Conservation (phyloP, 371 early-diverging fungal genomes). For the Mucor piriformis region DNA sequence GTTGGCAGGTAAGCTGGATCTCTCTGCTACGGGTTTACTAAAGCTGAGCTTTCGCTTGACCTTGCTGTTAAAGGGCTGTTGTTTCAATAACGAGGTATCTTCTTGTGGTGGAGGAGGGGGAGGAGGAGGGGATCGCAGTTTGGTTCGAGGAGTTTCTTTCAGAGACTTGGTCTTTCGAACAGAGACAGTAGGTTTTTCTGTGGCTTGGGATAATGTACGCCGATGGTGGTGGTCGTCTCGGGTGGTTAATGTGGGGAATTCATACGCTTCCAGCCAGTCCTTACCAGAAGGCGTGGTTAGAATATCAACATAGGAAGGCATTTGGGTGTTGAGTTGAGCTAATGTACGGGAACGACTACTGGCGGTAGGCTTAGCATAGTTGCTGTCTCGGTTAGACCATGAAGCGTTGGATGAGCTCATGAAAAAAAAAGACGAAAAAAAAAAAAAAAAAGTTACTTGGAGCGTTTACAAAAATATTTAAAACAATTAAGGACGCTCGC, state of each 20-base stretch:
- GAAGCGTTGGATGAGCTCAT: no score
- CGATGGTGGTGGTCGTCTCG: background rate
- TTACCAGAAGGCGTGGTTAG: constrained; percentile 4
- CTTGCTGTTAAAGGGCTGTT: constrained; percentile 7
- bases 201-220: constrained; percentile 5
- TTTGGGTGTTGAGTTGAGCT: background rate
- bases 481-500: no score
- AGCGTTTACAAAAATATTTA: no score
- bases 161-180: constrained; percentile 19
- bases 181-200: background rate
- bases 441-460: no score
- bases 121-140: constrained; percentile 8
- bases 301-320: constrained; percentile 17
- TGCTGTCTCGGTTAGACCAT: no score
- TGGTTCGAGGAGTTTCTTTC: constrained; percentile 2
- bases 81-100: background rate
- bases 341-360: no score
- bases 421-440: no score
- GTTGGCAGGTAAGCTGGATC: no score
- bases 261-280: constrained; percentile 20
- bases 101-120: constrained; percentile 11
- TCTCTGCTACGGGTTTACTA: no score
- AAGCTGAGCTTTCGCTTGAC: constrained; percentile 18
- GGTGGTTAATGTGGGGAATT: background rate
- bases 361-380: no score